Evolutionary conservation across 2,329 filamentous ascomycete genomes (phyloP).

Genomic region (Byssoonygena ceratinophila): DNA sequence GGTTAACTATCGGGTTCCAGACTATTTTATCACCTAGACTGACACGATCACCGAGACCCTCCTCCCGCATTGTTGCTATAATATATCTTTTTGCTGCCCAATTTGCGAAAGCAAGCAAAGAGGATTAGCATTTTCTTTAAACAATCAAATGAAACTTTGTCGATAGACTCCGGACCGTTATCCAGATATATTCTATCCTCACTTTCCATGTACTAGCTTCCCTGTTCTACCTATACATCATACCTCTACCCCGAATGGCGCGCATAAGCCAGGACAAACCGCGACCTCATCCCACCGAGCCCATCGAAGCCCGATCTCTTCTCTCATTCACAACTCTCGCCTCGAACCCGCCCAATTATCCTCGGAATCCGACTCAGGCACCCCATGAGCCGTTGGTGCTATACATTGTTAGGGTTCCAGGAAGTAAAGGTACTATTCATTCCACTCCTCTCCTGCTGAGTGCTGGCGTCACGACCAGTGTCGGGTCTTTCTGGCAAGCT

Average conservation of each 20-base stretch:
- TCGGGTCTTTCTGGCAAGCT: not conserved
- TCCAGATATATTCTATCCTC: not conserved
- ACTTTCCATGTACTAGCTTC: not conserved
- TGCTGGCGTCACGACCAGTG: too few species aligned
- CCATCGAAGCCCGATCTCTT: conserved; percentile 70
- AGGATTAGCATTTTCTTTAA: not conserved
- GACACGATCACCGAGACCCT: too few species aligned
- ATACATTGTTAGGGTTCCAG: conserved; percentile 89
- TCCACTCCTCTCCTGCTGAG: not conserved
- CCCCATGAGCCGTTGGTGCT: conserved; percentile 63
- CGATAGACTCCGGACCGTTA: not conserved
- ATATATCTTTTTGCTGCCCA: not conserved
- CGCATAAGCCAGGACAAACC: conserved; percentile 7
- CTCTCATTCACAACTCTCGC: conserved; percentile 70
- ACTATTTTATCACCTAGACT: too few species aligned
- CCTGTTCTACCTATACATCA: not conserved
- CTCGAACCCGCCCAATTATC: conserved; percentile 75
- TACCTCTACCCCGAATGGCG: not conserved
- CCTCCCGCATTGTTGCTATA: not conserved
- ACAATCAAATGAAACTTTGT: not conserved
- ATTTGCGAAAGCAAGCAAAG: not conserved
- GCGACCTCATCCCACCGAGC: not conserved
- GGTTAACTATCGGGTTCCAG: too few species aligned
- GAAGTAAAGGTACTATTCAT: conserved; percentile 59
- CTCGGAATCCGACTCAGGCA: conserved; percentile 60